Conservation (phyloP, 495 filamentous ascomycete genomes). For the Staphylotrichum tortipilum region DNA sequence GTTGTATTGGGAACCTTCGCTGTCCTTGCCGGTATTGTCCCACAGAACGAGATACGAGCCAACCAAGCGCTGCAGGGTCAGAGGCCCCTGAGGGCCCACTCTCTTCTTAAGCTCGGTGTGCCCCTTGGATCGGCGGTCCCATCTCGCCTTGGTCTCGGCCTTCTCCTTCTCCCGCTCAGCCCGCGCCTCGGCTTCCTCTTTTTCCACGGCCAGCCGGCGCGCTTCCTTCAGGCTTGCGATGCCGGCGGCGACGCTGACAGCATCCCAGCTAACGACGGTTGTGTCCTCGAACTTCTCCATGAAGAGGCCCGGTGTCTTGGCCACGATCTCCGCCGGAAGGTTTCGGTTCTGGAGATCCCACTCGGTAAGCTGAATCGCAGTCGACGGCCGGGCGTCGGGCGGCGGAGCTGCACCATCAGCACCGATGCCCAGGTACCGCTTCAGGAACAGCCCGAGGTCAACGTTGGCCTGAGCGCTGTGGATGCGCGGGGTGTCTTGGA, state of each 20-base stretch:
- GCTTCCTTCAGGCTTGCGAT: not conserved
- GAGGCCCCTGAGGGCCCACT: not conserved
- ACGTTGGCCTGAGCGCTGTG: constrained; percentile 2
- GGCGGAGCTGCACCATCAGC: not conserved
- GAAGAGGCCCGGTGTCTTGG: not conserved
- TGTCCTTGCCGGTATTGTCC: not conserved
- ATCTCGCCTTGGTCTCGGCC: not conserved
- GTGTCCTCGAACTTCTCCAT: no score
- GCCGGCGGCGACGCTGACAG: not conserved
- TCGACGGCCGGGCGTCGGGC: not conserved
- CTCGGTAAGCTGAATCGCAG: not conserved
- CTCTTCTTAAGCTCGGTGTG: not conserved
- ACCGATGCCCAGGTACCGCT: constrained; percentile 6
- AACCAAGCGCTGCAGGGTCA: not conserved
- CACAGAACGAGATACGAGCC: constrained; percentile 1
- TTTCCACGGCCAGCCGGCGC: not conserved
- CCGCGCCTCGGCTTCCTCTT: not conserved
- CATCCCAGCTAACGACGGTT: not conserved
- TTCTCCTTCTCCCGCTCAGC: not conserved
- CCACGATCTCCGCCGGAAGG: not conserved
- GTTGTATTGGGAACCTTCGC: not conserved
- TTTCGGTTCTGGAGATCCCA: not conserved
- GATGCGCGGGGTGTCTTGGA: not conserved
- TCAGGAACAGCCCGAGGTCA: constrained; percentile 6
- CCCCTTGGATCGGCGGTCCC: not conserved